Base-by-base conservation (phyloP, 1,284 basidiomycete genomes). In the Anthracocystis setariae region DNA sequence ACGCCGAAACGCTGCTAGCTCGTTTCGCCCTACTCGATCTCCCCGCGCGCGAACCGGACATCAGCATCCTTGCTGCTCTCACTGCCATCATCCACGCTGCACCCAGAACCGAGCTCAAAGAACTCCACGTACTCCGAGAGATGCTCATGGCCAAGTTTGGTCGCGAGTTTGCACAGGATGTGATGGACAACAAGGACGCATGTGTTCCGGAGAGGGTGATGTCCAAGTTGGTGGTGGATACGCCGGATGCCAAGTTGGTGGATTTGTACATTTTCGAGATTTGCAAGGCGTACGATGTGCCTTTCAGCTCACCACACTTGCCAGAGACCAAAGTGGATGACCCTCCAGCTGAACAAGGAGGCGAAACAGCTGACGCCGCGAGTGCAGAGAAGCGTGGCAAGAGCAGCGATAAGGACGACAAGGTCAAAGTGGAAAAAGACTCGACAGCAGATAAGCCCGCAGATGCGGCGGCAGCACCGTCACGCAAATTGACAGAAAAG, bases 81-180 rank as follows among this genome's bases (percentile, higher is more conserved):
- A 87, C 86, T 76, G 89, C 90, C 46, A 88, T 98, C 74, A 91
- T 98, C 52, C 89, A 94, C 77, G 93, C 94, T 12, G 92, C 94
- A 13, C 92, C 92, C 20, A 87, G 92, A 66, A 94, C 92, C 20
- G 84, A 84, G 61, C 48, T 83, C 8, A 57, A 82, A 90, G 95
- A 98, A 83, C 88, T 98, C 33, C 92, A 96, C 75, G 86, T 93
- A 35, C 85, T 98, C 38, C 89, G 94, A 40, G 94, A 98, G 81
- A 89, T 97, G 82, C 87, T 98, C 57, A 92, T 95, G 90, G 91
- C 94, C 84, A 96, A 92, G 84, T 94, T 89, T 79, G 92, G 92
- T 15, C 87, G 92, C 20, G 93, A 95, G 21, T 94, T 91, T 78
- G 88, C 92, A 12, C 76, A 88, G 23, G 88, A 87, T 20, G 89